These are phyloP conservation scores for Candida ovalis DNA, from an alignment of 805 yeast species.

Conservation along the genomic window DNA sequence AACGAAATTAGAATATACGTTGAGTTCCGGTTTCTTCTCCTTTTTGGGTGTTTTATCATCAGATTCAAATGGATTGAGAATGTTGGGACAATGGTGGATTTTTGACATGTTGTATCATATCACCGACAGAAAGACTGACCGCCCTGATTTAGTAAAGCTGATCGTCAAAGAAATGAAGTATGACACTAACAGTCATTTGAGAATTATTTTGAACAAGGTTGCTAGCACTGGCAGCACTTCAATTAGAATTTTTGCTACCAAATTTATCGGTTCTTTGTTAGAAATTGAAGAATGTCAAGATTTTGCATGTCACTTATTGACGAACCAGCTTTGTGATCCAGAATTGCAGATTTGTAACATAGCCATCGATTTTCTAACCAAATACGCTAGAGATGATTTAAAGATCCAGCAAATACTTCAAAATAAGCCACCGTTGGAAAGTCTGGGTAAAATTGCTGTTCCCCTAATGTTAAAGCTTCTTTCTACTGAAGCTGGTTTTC, in stretches of 20 bases:
- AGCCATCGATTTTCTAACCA: constrained; percentile 54
- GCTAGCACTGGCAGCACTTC: constrained; percentile 50
- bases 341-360: constrained; percentile 49
- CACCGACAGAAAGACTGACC: constrained; percentile 45
- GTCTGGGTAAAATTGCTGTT: constrained; percentile 31
- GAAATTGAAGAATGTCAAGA: constrained; percentile 31
- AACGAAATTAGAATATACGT: constrained; percentile 54
- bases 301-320: constrained; percentile 53
- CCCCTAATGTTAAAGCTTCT: constrained; percentile 59
- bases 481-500: constrained; percentile 66
- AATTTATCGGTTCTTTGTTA: constrained; percentile 42
- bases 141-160: constrained; percentile 54
- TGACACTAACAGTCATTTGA: constrained; percentile 51
- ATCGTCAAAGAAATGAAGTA: constrained; percentile 63
- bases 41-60: constrained; percentile 71
- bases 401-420: constrained; percentile 49
- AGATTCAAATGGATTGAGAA: constrained; percentile 55
- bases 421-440: constrained; percentile 50
- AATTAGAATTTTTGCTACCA: constrained; percentile 56
- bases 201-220: constrained; percentile 63
- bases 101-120: constrained; percentile 78
- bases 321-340: constrained; percentile 68
- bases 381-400: constrained; percentile 43
- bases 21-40: constrained; percentile 73
- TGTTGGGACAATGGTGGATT: constrained; percentile 79